Base-by-base conservation (phyloP, 805 yeast genomes). In the Teunomyces pallodes region DNA sequence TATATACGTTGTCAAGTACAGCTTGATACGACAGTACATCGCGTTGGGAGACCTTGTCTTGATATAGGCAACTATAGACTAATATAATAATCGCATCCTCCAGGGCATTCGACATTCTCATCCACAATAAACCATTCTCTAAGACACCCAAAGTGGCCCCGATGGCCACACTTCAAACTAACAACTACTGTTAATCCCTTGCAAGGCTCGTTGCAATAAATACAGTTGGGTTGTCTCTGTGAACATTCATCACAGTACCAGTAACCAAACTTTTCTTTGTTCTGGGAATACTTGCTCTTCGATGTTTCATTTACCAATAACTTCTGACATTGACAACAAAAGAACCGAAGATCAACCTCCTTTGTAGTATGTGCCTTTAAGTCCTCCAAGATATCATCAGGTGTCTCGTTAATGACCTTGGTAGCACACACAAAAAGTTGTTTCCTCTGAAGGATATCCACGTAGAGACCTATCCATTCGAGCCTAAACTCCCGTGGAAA, bases 181-280 rank as follows among this genome's bases (percentile, higher is more conserved):
- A 68, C 51, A 70, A 77, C 74, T 12, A 87, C 79, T 12, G 84
- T 76, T 47, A 87, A 71, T 0, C 95, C 95, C 54, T 79, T 81
- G 57, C 91, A 74, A 0, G 96, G 89, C 59, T 80, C 86, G 52
- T 84, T 77, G 64, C 97, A 91, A 51, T 84, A 80, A 26, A 84
- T 75, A 65, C 97, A 91, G n/a, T 82, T 77, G 49, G 82, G 84
- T 51, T 82, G 83, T 12, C 71, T 70, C 44, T 67, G 70, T 9
- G 75, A 67, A 63, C 97, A 91, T 17, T 73, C 75, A 46, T 83
- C 89, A 67, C 97, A 91, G 63, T 84, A 87, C 96, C 96, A 90
- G 56, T 77, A 83, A 1, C 95, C 96, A 57, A 82, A 80, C 31
- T 62, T 64, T 17, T 56, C 61, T 31, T 51, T 50, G 9, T 51